Percentiles rank a stretch among this genome's conserved stretches.
These are phyloP conservation scores for Jatropha curcas DNA, from an alignment of 345 rosid species.

Conservation along the genomic window DNA sequence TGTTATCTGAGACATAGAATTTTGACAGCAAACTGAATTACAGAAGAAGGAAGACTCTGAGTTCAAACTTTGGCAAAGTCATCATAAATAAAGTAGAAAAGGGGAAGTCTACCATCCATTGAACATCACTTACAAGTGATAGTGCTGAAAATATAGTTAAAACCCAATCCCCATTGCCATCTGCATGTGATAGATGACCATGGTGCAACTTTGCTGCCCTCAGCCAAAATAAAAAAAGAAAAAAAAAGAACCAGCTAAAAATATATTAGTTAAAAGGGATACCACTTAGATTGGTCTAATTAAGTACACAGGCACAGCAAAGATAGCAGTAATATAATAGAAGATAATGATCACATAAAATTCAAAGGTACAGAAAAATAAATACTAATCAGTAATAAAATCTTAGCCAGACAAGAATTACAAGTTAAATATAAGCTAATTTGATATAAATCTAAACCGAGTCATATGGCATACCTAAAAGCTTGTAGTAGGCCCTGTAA, in stretches of 20 bases:
- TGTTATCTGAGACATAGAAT: background rate
- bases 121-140: constrained; percentile 70
- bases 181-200: constrained; percentile 83
- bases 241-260: background rate
- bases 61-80: background rate
- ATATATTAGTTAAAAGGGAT: background rate
- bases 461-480: constrained; percentile 56
- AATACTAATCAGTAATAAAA: background rate
- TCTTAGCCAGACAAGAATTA: background rate
- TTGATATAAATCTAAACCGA: background rate
- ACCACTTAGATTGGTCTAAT: background rate
- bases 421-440: background rate
- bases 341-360: background rate
- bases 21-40: background rate
- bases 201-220: constrained; percentile 84
- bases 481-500: constrained; percentile 94
- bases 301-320: background rate
- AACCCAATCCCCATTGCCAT: constrained; percentile 98
- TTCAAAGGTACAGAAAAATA: background rate
- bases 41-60: background rate
- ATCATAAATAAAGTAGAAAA: background rate
- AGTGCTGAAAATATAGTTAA: constrained; percentile 83
- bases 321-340: background rate
- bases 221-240: constrained; percentile 9
- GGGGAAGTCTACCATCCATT: background rate